These are phyloP conservation scores for Arachnomyces sp. DNA, from an alignment of 2,329 filamentous ascomycete genomes.

Conservation along the genomic window DNA sequence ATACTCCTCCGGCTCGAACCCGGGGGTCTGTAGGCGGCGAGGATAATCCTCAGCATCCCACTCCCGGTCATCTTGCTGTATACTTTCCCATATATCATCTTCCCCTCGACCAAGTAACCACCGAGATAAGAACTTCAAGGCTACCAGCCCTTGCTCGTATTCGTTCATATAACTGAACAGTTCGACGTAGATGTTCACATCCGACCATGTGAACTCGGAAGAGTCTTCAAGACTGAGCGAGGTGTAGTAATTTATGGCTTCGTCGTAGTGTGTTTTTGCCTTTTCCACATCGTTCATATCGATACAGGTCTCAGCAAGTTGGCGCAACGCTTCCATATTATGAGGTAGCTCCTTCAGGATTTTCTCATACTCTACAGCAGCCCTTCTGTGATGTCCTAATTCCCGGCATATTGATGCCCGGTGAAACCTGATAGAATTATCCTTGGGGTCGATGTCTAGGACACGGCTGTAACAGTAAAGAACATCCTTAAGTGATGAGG, in stretches of 20 bases:
- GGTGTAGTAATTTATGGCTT: slow-evolving; percentile 43
- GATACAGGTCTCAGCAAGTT: slow-evolving; percentile 50
- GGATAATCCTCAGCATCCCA: slow-evolving; percentile 69
- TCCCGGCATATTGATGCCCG: slow-evolving; percentile 50
- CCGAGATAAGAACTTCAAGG: slow-evolving; percentile 64
- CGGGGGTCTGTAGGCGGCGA: slow-evolving; percentile 53
- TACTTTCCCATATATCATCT: slow-evolving; percentile 70
- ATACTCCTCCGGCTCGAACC: slow-evolving; percentile 51
- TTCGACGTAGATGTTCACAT: slow-evolving; percentile 78
- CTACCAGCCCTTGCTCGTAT: slow-evolving; percentile 57
- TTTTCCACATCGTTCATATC: slow-evolving; percentile 41
- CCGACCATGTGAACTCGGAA: slow-evolving; percentile 59
- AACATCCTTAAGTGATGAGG: slow-evolving; percentile 39
- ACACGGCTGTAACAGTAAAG: slow-evolving; percentile 47
- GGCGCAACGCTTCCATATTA: slow-evolving; percentile 46
- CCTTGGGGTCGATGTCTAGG: slow-evolving; percentile 43
- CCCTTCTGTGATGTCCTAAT: slow-evolving; percentile 38
- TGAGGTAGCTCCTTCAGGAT: slow-evolving; percentile 47
- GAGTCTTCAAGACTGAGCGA: slow-evolving; percentile 36
- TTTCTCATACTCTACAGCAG: slow-evolving; percentile 44
- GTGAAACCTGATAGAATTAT: slow-evolving; percentile 46
- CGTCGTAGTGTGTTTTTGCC: slow-evolving; percentile 44
- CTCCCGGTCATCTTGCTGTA: slow-evolving; percentile 70
- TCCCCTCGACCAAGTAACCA: slow-evolving; percentile 71
- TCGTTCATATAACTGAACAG: slow-evolving; percentile 59